Base-by-base conservation (phyloP, 805 yeast species). In the Monosporozyma yasuniensis region DNA sequence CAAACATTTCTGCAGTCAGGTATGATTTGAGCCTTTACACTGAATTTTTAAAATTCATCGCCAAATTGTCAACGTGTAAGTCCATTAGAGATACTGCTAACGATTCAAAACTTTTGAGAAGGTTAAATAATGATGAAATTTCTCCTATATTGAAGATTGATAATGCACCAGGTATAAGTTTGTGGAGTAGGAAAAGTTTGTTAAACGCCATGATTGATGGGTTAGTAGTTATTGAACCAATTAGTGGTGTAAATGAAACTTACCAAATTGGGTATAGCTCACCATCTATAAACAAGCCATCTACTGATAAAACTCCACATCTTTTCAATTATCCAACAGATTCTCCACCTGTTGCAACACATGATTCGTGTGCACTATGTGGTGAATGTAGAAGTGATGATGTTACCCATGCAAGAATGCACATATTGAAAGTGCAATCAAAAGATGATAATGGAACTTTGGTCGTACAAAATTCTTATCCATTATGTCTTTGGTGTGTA, bases 401-500 rank as follows among this genome's bases (percentile, higher is more conserved):
- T 49, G 71, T 86, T 52, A 85, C 83, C 56, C 89, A 87, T 66
- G 83, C 91, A 2, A 77, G 98, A 54, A 67, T 87, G 54, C 86
- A 89, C 63, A 76, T 77, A 49, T 69, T 90, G 61, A 82, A 80
- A 54, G 69, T 77, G 47, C 67, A 73, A 60, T 56, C 61, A 10
- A 62, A 59, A 22, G 61, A 59, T 7, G 68, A 65, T 16, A 67
- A 66, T 48, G 65, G 67, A 5, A 54, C 58, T 6, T 48, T 59
- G 3, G 42, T 60, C 2, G 55, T 66, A 8, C 53, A 63, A 2
- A 61, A 66, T 52, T 72, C 69, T 45, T 84, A 84, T 60, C 85
- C 95, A 14, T 71, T 90, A 32, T 91, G 97, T 63, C 82, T 83
- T 52, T 82, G 80, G 58, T 91, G 98, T 67, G 74, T 93, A 44